A percentile compares a stretch with the other conserved stretches of the same genome.
Conservation (phyloP, 768 basidiomycete genomes). For the Kwoniella mangroviensis region DNA sequence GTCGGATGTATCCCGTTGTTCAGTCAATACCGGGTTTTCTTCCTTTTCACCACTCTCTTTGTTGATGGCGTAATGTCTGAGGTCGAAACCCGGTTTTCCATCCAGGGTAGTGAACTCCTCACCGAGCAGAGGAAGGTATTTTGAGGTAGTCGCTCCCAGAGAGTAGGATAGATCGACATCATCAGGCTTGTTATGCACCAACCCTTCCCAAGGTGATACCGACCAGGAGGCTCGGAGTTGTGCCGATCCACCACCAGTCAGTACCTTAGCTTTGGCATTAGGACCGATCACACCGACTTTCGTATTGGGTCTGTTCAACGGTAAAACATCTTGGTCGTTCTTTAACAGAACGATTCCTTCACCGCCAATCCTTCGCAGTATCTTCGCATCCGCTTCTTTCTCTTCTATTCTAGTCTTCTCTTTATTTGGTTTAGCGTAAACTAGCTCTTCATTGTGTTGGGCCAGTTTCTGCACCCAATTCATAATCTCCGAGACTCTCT, state of each 20-base stretch:
- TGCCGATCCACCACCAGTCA: slow-evolving; percentile 72
- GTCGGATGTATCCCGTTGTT: slow-evolving; percentile 65
- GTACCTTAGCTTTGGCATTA: slow-evolving; percentile 60
- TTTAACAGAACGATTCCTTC: slow-evolving; percentile 72
- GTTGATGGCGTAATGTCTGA: slow-evolving; percentile 66
- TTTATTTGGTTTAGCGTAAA: slow-evolving; percentile 56
- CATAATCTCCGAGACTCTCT: slow-evolving; percentile 67
- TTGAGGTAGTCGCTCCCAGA: slow-evolving; percentile 67
- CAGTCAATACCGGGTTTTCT: slow-evolving; percentile 58
- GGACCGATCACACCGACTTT: slow-evolving; percentile 72
- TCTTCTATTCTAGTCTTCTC: slow-evolving; percentile 34
- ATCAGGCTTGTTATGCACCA: slow-evolving; percentile 63
- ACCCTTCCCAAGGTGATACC: slow-evolving; percentile 69
- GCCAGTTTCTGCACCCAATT: slow-evolving; percentile 74
- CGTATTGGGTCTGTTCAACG: slow-evolving; percentile 58
- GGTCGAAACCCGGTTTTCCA: slow-evolving; percentile 69
- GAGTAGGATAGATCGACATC: slow-evolving; percentile 64
- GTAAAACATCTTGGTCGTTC: slow-evolving; percentile 67
- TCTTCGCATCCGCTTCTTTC: slow-evolving; percentile 63
- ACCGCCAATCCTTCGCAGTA: slow-evolving; percentile 66
- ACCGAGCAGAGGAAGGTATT: slow-evolving; percentile 73
- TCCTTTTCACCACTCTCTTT: slow-evolving; percentile 60
- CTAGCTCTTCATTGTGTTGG: slow-evolving; percentile 68
- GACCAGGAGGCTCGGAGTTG: slow-evolving; percentile 72
- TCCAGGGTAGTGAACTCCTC: slow-evolving; percentile 63